Evolutionary conservation across 2,329 filamentous ascomycete genomes (phyloP).

Genomic region (Nannizzia gypsea): DNA sequence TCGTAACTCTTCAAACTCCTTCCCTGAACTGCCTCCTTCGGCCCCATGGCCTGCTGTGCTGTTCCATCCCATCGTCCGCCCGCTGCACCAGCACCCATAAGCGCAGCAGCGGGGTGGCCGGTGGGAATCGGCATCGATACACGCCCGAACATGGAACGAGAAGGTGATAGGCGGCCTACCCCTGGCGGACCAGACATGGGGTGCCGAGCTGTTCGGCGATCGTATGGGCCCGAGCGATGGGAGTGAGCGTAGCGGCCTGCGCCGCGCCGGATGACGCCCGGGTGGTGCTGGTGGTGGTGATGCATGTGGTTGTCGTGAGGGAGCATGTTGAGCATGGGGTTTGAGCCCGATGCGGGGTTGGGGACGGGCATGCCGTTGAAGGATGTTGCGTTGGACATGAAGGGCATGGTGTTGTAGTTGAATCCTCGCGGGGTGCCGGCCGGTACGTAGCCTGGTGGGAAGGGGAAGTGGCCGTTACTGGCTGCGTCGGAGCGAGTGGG

Average conservation of each 20-base stretch:
- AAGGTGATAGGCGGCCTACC: conserved; percentile 38
- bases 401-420: conserved; percentile 62
- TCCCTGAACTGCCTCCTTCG: conserved; percentile 82
- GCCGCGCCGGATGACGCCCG: conserved; percentile 58
- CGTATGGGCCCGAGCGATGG: conserved; percentile 60
- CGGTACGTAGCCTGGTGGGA: conserved; percentile 60
- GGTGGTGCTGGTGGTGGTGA: conserved; percentile 35
- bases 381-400: conserved; percentile 32
- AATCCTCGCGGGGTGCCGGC: conserved; percentile 85
- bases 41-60: conserved; percentile 61
- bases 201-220: conserved; percentile 45
- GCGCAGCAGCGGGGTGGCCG: conserved; percentile 31
- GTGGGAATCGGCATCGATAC: conserved; percentile 21
- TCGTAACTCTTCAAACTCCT: conserved; percentile 94
- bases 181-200: background rate
- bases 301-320: conserved; percentile 29
- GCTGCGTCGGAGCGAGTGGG: conserved; percentile 88
- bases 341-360: background rate
- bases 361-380: background rate
- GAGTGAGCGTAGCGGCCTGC: conserved; percentile 44
- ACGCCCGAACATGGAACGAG: conserved; percentile 26
- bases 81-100: conserved; percentile 28
- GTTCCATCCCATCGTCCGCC: conserved; percentile 65
- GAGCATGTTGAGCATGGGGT: conserved; percentile 8
- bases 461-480: conserved; percentile 88